Percentiles rank a stretch among this genome's conserved stretches.
Conservation (phyloP, 2,329 filamentous ascomycete genomes). For the Emmonsiellopsis sp. region DNA sequence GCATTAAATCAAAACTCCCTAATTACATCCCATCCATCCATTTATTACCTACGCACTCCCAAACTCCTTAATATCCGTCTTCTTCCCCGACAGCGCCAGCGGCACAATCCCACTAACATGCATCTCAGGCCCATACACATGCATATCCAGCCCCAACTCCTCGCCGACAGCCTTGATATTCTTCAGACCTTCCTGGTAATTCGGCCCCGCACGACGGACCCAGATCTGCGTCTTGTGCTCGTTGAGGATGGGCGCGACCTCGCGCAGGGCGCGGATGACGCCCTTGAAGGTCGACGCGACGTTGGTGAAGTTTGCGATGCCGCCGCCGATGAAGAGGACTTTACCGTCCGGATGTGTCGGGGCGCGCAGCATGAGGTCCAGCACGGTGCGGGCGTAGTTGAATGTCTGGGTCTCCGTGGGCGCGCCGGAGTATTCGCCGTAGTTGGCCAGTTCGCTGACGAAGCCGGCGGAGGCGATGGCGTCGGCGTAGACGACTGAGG, state of each 20-base stretch:
- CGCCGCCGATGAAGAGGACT: slow-evolving; percentile 98
- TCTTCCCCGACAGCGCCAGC: slow-evolving; percentile 64
- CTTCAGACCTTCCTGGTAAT: slow-evolving; percentile 99
- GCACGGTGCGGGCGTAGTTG: slow-evolving; percentile 95
- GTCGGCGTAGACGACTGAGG: slow-evolving; percentile 97
- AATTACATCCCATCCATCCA: not conserved
- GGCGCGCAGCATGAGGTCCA: slow-evolving; percentile 94
- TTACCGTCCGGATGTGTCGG: slow-evolving; percentile 82
- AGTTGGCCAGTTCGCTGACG: slow-evolving; percentile 95
- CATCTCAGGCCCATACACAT: slow-evolving; percentile 74
- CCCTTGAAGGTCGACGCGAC: slow-evolving; percentile 99
- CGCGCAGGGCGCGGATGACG: slow-evolving; percentile 90
- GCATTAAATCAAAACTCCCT: not conserved
- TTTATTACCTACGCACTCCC: slow-evolving; percentile 24
- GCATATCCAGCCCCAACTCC: slow-evolving; percentile 93
- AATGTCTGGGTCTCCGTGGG: slow-evolving; percentile 98
- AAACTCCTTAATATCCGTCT: slow-evolving; percentile 54
- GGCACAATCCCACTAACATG: slow-evolving; percentile 94
- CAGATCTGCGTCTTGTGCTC: slow-evolving; percentile 99
- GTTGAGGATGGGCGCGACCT: slow-evolving; percentile 72
- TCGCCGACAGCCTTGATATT: slow-evolving; percentile 97
- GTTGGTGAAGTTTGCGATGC: slow-evolving; percentile 99
- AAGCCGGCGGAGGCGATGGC: slow-evolving; percentile 96
- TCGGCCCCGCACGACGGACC: slow-evolving; percentile 83
- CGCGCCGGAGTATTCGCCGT: slow-evolving; percentile 98